These are phyloP conservation scores for Nakazawaea ernobii DNA, from an alignment of 805 yeast genomes.

Conservation along the genomic window DNA sequence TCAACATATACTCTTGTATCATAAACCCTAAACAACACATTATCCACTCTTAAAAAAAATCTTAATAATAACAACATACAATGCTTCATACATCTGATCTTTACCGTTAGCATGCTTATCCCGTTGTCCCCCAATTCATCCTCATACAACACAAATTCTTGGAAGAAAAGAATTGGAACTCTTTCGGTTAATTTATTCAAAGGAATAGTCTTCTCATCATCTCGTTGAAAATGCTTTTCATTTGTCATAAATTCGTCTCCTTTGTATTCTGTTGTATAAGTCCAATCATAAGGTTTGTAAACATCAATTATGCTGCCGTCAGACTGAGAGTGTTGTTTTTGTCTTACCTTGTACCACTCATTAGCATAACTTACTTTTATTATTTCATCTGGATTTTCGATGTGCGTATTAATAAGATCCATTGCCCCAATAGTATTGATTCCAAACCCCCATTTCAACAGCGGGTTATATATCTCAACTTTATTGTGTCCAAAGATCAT, in stretches of 20 bases:
- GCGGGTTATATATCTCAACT: slow-evolving; percentile 43
- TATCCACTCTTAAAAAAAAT: slow-evolving; percentile 83
- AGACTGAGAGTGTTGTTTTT: slow-evolving; percentile 24
- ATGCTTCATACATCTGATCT: slow-evolving; percentile 84
- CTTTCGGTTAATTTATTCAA: slow-evolving; percentile 59
- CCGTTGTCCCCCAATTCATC: slow-evolving; percentile 98
- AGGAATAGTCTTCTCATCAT: slow-evolving; percentile 47
- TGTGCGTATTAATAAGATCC: slow-evolving; percentile 41
- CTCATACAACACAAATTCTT: slow-evolving; percentile 83
- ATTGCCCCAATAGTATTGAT: slow-evolving; percentile 80
- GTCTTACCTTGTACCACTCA: slow-evolving; percentile 60
- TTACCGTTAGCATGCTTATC: slow-evolving; percentile 66
- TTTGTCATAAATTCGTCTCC: slow-evolving; percentile 41
- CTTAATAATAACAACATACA: slow-evolving; percentile 70
- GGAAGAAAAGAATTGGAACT: slow-evolving; percentile 85
- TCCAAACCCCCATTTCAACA: slow-evolving; percentile 39
- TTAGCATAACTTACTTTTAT: slow-evolving; percentile 80
- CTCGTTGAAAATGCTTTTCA: slow-evolving; percentile 20
- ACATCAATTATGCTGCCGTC: slow-evolving; percentile 41
- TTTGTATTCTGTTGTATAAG: slow-evolving; percentile 75
- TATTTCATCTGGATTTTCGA: slow-evolving; percentile 33
- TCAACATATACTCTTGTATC: slow-evolving; percentile 86
- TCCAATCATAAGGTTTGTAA: slow-evolving; percentile 92
- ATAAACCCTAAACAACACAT: slow-evolving; percentile 75
- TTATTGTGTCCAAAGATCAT: slow-evolving; percentile 91